Evolutionary conservation across 169 alveolate genomes (phyloP), one percentile per base, ranked within the genome.

Genomic region (Plasmodium relictum): DNA sequence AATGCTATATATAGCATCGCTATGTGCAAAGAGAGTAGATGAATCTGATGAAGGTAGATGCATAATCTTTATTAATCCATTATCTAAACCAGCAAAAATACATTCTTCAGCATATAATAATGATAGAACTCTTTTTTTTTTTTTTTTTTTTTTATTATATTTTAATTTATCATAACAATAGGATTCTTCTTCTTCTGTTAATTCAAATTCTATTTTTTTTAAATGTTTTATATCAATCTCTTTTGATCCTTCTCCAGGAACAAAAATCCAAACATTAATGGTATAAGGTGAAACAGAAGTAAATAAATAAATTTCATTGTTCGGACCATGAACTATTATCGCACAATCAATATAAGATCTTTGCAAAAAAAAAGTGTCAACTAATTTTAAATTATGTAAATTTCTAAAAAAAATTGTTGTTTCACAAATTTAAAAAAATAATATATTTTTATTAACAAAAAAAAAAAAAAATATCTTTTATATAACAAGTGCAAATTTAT

Each of bases 11-110:
- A 86, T 61, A 10, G 88, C 59, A 45, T 86, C 92, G n/a, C 69
- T 61, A 73, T 86, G 92, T 44, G 92, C 92, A 71, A 24, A 86
- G 0, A 86, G 76, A 18, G 92, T 86, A 0, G 92, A 86, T 6
- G 78, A 70, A 86, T 86, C 92, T n/a, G 92, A 86, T 5, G 92
- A 86, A 22, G 92, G 92, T 14, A 86, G 42, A 52, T 86, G 92
- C 88, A 86, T 86, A 37, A 86, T 61, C 59, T 86, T 86, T 18
- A 86, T 86, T 18, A 72, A 39, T 2, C 92, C 92, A 71, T 86
- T 86, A 59, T 86, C 92, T 31, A 86, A 58, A 5, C 92, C 92
- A 16, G 92, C 92, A 50, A 86, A 86, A 58, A 86, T 71, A n/a
- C 92, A 86, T 65, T 86, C 92, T 86, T 86, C 92, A 14, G 92